Conservation (phyloP, 169 alveolate species). For the Miamiensis avidus region DNA sequence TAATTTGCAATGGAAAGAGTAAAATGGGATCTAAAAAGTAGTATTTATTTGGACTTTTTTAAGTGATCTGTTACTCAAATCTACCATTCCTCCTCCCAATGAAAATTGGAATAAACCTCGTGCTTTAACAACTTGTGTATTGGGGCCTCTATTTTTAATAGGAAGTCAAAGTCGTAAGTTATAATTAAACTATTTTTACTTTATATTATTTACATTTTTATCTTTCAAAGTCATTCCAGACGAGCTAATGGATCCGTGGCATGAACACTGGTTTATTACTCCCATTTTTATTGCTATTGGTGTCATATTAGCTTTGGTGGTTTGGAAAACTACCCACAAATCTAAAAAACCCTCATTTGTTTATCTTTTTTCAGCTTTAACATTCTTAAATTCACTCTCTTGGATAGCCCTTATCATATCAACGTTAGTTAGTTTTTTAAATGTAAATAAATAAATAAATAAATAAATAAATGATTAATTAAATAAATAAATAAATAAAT, state of each 20-base stretch:
- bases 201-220: too few species aligned
- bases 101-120: background rate
- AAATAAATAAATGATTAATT: too few species aligned
- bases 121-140: background rate
- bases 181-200: too few species aligned
- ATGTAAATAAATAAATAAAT: too few species aligned
- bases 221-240: background rate
- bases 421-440: background rate
- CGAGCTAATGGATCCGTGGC: background rate
- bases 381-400: background rate
- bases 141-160: background rate
- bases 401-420: background rate
- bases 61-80: background rate
- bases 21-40: background rate
- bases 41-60: background rate
- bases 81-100: background rate
- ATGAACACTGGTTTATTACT: too few species aligned
- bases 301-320: background rate
- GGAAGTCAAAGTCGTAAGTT: background rate
- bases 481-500: too few species aligned
- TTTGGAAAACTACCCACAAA: background rate
- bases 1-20: background rate
- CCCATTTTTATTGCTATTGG: background rate
- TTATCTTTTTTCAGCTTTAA: background rate
- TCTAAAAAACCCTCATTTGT: background rate